phyloP scores from a whole-genome alignment of 257 asterid genomes.

The Lithospermum erythrorhizon region DNA sequence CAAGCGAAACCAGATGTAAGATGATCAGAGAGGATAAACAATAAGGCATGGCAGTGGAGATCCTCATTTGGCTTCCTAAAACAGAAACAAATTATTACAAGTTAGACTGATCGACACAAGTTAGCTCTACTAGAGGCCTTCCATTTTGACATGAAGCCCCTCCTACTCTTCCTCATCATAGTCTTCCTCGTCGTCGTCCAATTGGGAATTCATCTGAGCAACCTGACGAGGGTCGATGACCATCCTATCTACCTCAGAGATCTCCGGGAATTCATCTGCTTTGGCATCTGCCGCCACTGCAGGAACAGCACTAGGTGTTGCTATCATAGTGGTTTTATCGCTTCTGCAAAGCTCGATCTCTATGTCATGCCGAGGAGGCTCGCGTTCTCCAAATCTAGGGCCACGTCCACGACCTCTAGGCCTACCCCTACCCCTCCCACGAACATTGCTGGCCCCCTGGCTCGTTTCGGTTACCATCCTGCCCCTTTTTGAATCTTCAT shows the following conservation, averaged over 20 bases:
- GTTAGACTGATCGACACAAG: not conserved
- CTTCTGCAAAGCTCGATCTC: constrained; percentile 31
- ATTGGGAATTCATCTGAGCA: constrained; percentile 41
- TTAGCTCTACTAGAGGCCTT: not conserved
- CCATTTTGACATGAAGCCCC: not conserved
- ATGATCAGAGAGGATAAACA: too few relatives aligned
- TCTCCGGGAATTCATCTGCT: constrained; percentile 37
- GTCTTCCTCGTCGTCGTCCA: too few relatives aligned
- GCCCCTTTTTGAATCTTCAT: constrained; percentile 54
- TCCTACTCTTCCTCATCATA: constrained; percentile 35
- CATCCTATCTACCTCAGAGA: constrained; percentile 71
- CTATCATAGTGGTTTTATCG: constrained; percentile 16
- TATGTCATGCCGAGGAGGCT: constrained; percentile 29
- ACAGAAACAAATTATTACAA: not conserved
- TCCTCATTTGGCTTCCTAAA: too few relatives aligned
- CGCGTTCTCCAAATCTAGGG: constrained; percentile 40
- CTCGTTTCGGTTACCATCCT: constrained; percentile 46
- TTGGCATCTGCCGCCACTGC: constrained; percentile 33
- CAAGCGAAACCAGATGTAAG: too few relatives aligned
- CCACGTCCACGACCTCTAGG: constrained; percentile 81
- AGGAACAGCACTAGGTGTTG: constrained; percentile 16
- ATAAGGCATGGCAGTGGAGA: too few relatives aligned
- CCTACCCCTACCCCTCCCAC: constrained; percentile 88
- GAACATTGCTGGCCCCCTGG: constrained; percentile 42
- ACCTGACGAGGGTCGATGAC: constrained; percentile 55